These are phyloP conservation scores for Phytophthora brassicae DNA, from an alignment of 352 stramenopile genomes.

Conservation along the genomic window DNA sequence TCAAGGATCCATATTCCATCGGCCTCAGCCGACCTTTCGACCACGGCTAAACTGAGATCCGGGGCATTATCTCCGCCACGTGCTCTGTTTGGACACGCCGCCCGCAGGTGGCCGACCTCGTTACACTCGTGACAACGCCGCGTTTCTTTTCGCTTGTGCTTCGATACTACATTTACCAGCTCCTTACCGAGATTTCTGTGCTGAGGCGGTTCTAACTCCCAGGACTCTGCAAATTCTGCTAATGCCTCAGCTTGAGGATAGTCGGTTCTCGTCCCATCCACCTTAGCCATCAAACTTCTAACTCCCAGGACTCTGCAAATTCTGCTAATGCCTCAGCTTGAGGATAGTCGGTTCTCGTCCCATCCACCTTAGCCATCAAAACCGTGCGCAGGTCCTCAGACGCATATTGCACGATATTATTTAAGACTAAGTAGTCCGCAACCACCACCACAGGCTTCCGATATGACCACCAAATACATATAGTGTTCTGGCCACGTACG, in stretches of 20 bases:
- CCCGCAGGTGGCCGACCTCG: not conserved
- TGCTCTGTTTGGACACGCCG: not conserved
- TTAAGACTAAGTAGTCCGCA: slow-evolving; percentile 6
- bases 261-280: not conserved
- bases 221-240: not conserved
- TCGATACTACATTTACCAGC: not conserved
- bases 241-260: no score
- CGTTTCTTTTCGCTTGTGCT: not conserved
- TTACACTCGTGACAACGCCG: slow-evolving; percentile 1
- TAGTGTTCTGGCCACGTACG: slow-evolving; percentile 9
- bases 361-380: slow-evolving; percentile 5
- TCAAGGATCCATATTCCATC: slow-evolving; percentile 4
- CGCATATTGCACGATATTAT: slow-evolving; percentile 16
- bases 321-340: no score
- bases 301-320: slow-evolving; percentile 1
- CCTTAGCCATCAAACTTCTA: no score
- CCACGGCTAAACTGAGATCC: not conserved
- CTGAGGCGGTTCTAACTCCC: not conserved
- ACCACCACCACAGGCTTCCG: not conserved
- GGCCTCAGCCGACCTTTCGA: not conserved
- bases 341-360: not conserved
- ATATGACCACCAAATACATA: not conserved
- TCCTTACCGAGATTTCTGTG: not conserved
- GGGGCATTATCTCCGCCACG: not conserved
- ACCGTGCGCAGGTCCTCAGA: slow-evolving; percentile 5